Conservation (phyloP, 345 rosid species). For the Firmiana major region DNA sequence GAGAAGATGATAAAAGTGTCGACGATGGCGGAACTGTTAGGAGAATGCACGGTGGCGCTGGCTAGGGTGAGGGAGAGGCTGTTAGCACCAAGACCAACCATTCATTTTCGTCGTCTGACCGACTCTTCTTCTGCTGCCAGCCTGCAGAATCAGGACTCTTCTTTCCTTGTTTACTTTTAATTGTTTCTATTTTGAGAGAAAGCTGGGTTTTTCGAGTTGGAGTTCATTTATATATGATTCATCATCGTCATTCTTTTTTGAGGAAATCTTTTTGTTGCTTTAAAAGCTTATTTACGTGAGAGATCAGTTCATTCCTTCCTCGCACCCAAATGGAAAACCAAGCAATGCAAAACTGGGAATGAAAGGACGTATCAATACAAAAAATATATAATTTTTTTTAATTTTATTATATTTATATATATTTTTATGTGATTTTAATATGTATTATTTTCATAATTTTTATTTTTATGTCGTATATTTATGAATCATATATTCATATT, state of each 20-base stretch:
- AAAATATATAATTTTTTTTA: too few species aligned
- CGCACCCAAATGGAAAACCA: too few species aligned
- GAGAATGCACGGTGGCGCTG: slow-evolving; percentile 48
- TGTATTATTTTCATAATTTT: too few species aligned
- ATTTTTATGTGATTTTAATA: too few species aligned
- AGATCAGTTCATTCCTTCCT: too few species aligned
- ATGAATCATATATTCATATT: too few species aligned
- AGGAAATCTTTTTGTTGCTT: neutral
- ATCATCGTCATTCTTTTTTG: too few species aligned
- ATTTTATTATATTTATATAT: too few species aligned
- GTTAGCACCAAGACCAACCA: slow-evolving; percentile 20
- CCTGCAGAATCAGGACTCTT: slow-evolving; percentile 7
- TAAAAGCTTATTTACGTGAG: too few species aligned
- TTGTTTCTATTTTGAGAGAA: neutral
- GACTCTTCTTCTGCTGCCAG: neutral
- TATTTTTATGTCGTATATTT: too few species aligned
- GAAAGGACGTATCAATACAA: too few species aligned
- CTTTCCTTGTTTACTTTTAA: slow-evolving; percentile 18
- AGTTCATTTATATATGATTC: neutral
- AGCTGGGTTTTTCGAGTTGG: neutral
- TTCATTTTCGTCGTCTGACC: neutral
- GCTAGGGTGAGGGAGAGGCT: slow-evolving; percentile 38
- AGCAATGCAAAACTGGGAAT: too few species aligned
- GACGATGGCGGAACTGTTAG: slow-evolving; percentile 45
- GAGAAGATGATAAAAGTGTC: slow-evolving; percentile 49